phyloP scores from a whole-genome alignment of 768 basidiomycete species.

The Mycena epipterygia region DNA sequence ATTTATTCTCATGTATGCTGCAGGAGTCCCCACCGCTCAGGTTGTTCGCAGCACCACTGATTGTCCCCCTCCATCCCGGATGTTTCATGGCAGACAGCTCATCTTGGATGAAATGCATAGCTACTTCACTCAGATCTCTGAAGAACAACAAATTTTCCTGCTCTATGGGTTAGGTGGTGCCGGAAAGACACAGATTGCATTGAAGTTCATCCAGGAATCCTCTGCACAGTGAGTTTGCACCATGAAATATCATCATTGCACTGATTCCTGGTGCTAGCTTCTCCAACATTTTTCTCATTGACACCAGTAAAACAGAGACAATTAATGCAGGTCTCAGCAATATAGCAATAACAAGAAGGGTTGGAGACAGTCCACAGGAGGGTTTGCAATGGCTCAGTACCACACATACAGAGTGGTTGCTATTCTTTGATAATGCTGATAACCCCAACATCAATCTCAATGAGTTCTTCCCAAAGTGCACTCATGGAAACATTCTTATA shows the following conservation, averaged over 20 bases:
- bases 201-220: conserved; percentile 15
- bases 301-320: not conserved
- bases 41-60: not conserved
- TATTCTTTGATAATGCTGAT: conserved; percentile 4
- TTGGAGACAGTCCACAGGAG: not conserved
- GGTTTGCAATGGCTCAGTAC: not conserved
- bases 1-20: not conserved
- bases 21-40: not conserved
- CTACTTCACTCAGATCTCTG: not conserved
- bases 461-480: conserved; percentile 4
- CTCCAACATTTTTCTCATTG: not conserved
- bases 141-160: not conserved
- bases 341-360: not conserved
- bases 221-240: not conserved
- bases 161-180: conserved; percentile 17
- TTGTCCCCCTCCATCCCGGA: not conserved
- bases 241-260: not conserved
- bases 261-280: not conserved
- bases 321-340: not conserved
- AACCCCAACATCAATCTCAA: not conserved
- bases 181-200: conserved; percentile 22
- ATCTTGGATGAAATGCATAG: not conserved
- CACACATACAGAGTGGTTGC: not conserved
- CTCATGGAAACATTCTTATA: conserved; percentile 24
- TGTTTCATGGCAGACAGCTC: not conserved